Conservation (phyloP, 495 filamentous ascomycete species). For the Neurospora tetrasperma region DNA sequence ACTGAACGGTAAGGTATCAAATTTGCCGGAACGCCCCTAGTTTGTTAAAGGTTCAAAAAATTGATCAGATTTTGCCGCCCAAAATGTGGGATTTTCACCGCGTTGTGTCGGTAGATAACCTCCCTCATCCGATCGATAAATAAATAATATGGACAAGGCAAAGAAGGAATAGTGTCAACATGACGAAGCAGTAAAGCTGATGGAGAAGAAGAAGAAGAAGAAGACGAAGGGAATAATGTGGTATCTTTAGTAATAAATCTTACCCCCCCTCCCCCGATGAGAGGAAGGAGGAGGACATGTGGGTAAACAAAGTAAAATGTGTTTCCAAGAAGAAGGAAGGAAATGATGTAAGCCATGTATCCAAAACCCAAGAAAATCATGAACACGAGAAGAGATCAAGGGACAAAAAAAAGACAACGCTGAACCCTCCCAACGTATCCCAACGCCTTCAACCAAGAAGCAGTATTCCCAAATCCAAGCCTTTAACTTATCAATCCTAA, state of each 20-base stretch:
- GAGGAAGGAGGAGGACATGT: background rate
- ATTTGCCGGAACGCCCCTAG: no score
- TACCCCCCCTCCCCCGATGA: background rate
- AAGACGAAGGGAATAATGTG: background rate
- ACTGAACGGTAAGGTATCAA: no score
- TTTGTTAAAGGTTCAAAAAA: background rate
- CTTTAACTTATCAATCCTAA: background rate
- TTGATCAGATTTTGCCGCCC: background rate
- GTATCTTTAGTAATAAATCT: background rate
- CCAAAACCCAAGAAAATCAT: background rate
- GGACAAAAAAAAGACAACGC: background rate
- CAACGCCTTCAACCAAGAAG: background rate
- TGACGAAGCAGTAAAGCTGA: background rate
- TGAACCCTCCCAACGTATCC: background rate
- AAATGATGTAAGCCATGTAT: background rate
- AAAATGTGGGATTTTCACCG: background rate
- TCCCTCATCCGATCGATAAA: background rate
- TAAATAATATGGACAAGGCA: background rate
- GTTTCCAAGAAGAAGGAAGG: background rate
- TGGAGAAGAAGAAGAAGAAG: background rate
- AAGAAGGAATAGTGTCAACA: background rate
- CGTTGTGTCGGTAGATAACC: background rate
- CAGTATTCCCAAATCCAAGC: background rate
- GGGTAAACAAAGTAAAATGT: background rate
- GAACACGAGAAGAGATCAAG: background rate